phyloP scores from a whole-genome alignment of 805 yeast species.

The Starmerella roubikii region DNA sequence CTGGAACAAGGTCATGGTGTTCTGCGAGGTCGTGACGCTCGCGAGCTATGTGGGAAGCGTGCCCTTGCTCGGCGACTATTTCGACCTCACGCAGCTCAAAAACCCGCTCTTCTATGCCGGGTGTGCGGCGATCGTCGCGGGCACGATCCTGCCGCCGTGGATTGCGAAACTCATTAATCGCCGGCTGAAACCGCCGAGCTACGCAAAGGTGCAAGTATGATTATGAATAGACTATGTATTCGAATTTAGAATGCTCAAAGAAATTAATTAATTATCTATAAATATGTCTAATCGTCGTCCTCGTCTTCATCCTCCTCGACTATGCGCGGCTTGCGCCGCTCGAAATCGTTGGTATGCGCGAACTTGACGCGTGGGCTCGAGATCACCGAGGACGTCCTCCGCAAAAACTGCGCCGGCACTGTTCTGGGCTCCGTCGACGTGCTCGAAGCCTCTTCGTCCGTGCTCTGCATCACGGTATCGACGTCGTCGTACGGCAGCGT shows the following conservation, averaged over 20 bases:
- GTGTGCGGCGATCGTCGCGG: slow-evolving; percentile 42
- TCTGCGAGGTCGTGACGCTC: slow-evolving; percentile 58
- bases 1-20: slow-evolving; percentile 74
- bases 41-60: slow-evolving; percentile 54
- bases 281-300: slow-evolving; percentile 1
- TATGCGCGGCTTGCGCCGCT: slow-evolving; percentile 6
- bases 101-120: slow-evolving; percentile 58
- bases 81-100: slow-evolving; percentile 50
- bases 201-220: slow-evolving; percentile 72
- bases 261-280: not conserved
- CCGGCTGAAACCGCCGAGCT: slow-evolving; percentile 79
- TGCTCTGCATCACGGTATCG: not conserved
- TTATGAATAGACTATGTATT: not conserved
- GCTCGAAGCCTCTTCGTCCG: not conserved
- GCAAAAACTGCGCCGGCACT: too few species aligned
- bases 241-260: not conserved
- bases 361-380: slow-evolving; percentile 5
- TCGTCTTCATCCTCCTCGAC: slow-evolving; percentile 5
- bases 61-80: slow-evolving; percentile 82
- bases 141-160: slow-evolving; percentile 86
- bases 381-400: not conserved
- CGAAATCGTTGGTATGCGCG: slow-evolving; percentile 16
- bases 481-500: slow-evolving; percentile 56
- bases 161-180: slow-evolving; percentile 60
- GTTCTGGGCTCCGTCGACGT: not conserved